Evolutionary conservation across 75 land plant genomes (phyloP).

Genomic region (Cupressus sempervirens): DNA sequence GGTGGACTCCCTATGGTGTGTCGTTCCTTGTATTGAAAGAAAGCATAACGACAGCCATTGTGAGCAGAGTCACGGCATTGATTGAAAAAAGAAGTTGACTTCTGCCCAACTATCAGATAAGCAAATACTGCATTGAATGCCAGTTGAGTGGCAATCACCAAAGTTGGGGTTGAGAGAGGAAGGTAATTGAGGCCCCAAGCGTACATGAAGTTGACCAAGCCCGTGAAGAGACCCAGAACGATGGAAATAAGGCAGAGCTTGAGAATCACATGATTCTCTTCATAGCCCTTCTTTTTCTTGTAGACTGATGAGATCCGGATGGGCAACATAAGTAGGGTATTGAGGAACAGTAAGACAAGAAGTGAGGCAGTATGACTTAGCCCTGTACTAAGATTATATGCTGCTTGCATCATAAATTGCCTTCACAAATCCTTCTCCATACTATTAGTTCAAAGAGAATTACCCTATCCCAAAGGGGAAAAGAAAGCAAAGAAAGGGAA

Average conservation of each 20-base stretch:
- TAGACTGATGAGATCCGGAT: background rate
- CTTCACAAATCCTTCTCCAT: too few species aligned
- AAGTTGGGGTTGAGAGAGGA: constrained; percentile 27
- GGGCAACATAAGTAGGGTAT: background rate
- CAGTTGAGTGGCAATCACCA: constrained; percentile 24
- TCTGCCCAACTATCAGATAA: constrained; percentile 29
- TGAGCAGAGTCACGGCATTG: constrained; percentile 50
- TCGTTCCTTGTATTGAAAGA: constrained; percentile 33
- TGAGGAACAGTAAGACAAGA: too few species aligned
- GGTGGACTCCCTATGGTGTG: constrained; percentile 23
- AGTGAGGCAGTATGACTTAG: too few species aligned
- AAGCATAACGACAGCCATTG: constrained; percentile 31
- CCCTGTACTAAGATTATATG: too few species aligned
- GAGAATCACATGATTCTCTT: background rate
- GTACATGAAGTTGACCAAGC: constrained; percentile 26
- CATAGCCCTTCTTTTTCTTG: background rate
- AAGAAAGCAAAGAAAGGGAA: too few species aligned
- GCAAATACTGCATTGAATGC: constrained; percentile 31
- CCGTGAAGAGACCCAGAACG: constrained; percentile 16
- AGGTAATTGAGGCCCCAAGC: constrained; percentile 24
- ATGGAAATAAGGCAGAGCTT: constrained; percentile 11
- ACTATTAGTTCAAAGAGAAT: too few species aligned
- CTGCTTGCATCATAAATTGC: too few species aligned
- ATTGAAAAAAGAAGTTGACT: constrained; percentile 46
- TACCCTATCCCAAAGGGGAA: too few species aligned